Evolutionary conservation across 2,329 filamentous ascomycete species (phyloP).

Genomic region (Diaporthe humulicola): DNA sequence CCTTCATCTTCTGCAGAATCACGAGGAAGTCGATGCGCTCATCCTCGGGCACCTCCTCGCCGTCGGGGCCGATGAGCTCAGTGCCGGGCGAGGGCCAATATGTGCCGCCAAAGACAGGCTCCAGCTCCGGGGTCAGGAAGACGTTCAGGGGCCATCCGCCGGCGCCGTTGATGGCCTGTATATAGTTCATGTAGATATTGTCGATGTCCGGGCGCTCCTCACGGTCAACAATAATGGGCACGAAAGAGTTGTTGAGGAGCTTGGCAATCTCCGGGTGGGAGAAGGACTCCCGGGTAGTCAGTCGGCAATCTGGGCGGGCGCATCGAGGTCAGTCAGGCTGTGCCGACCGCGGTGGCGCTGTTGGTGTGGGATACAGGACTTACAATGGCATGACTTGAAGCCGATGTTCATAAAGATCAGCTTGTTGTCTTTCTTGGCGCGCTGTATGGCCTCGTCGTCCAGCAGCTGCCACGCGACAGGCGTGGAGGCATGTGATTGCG

Average conservation of each 20-base stretch:
- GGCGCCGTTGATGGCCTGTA: slow-evolving; percentile 89
- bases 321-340: background rate
- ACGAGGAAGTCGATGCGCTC: slow-evolving; percentile 84
- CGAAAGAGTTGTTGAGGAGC: slow-evolving; percentile 87
- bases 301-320: slow-evolving; percentile 76
- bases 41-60: slow-evolving; percentile 58
- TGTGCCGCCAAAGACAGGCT: slow-evolving; percentile 95
- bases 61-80: slow-evolving; percentile 56
- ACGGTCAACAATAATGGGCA: slow-evolving; percentile 92
- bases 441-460: slow-evolving; percentile 79
- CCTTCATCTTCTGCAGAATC: slow-evolving; percentile 82
- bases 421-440: slow-evolving; percentile 86
- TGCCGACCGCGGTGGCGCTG: background rate
- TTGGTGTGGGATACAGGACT: slow-evolving; percentile 49
- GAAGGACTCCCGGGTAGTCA: slow-evolving; percentile 95
- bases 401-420: slow-evolving; percentile 95
- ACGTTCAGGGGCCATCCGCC: slow-evolving; percentile 97
- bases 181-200: slow-evolving; percentile 98
- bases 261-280: slow-evolving; percentile 83
- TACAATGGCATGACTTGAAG: slow-evolving; percentile 95
- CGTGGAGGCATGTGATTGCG: slow-evolving; percentile 82
- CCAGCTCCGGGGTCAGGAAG: slow-evolving; percentile 93
- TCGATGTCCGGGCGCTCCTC: slow-evolving; percentile 96
- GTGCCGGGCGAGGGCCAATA: slow-evolving; percentile 91
- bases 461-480: slow-evolving; percentile 94